Conservation (phyloP, 2,329 filamentous ascomycete genomes). For the Coniochaeta prunicola region DNA sequence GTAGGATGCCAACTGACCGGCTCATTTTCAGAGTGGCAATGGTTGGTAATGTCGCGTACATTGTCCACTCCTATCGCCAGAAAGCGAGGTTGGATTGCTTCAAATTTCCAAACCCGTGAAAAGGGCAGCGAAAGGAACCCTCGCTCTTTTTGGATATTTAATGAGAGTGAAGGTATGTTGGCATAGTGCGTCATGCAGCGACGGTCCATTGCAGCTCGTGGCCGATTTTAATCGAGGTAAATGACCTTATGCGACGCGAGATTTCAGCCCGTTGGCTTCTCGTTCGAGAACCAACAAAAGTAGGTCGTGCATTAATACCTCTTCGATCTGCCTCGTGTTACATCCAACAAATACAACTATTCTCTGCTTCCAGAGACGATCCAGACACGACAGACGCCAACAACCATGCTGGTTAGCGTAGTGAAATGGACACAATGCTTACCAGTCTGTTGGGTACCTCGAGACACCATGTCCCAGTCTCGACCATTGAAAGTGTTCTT, state of each 20-base stretch:
- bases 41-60: not conserved
- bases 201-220: not conserved
- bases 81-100: too few relatives aligned
- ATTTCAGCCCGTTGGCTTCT: not conserved
- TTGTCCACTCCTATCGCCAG: not conserved
- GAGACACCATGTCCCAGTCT: not conserved
- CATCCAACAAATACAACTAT: too few relatives aligned
- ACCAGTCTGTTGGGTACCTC: not conserved
- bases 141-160: not conserved
- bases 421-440: not conserved
- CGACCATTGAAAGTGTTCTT: not conserved
- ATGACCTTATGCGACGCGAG: not conserved
- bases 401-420: not conserved
- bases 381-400: not conserved
- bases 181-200: not conserved
- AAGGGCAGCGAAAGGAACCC: not conserved
- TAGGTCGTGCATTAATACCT: not conserved
- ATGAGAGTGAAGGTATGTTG: not conserved
- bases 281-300: not conserved
- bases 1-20: not conserved
- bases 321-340: not conserved
- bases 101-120: not conserved
- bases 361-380: too few relatives aligned
- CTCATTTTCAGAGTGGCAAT: not conserved
- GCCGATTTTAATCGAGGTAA: not conserved